These are phyloP conservation scores for Chlamydomonas schloesseri DNA, from an alignment of 139 green algal genomes.

Conservation along the genomic window DNA sequence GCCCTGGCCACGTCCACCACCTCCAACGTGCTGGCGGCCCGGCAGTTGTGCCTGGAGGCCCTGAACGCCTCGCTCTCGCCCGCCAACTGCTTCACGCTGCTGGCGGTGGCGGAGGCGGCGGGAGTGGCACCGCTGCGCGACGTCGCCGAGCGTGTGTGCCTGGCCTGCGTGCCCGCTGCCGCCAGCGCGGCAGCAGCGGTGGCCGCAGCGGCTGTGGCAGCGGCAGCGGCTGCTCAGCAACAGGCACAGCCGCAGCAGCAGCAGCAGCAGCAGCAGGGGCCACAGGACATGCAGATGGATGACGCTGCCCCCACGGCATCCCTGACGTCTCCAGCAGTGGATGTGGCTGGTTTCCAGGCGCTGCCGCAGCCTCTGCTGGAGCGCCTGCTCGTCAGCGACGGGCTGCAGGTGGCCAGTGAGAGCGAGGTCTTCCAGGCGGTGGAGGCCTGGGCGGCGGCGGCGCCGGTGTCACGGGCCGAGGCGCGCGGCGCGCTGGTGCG, in stretches of 20 bases:
- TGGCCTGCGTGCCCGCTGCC: background rate
- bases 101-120: background rate
- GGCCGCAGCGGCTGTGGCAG: too few species aligned
- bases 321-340: background rate
- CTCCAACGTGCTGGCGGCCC: background rate
- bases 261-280: background rate
- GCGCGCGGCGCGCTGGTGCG: constrained; percentile 7
- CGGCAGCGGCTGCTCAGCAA: background rate
- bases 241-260: too few species aligned
- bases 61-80: background rate
- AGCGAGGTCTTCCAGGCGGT: constrained; percentile 1
- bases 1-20: background rate
- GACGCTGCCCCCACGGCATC: too few species aligned
- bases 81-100: constrained; percentile 19
- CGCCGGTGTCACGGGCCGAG: background rate
- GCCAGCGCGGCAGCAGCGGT: too few species aligned
- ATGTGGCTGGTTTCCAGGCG: background rate
- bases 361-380: constrained; percentile 4
- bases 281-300: too few species aligned
- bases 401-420: constrained; percentile 24
- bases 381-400: constrained; percentile 1
- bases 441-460: background rate
- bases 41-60: constrained; percentile 10
- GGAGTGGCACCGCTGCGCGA: constrained; percentile 9
- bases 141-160: background rate